Evolutionary conservation across 2,329 filamentous ascomycete species (phyloP).

Genomic region (Fusarium anthophilum): DNA sequence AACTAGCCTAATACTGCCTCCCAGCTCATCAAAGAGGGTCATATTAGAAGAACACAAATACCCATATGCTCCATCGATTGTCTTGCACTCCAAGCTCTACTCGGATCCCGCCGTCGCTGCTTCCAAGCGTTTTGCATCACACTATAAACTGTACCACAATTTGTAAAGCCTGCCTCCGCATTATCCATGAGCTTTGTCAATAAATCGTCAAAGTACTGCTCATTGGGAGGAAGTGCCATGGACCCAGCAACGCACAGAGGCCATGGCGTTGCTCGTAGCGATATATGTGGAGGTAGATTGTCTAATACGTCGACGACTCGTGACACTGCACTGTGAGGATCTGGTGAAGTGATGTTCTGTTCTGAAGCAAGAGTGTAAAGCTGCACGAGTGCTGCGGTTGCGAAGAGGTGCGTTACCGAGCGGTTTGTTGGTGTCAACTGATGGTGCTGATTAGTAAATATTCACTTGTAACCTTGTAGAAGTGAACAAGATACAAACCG

Average conservation of each 20-base stretch:
- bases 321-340: not conserved
- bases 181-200: slow-evolving; percentile 3
- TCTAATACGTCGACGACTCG: slow-evolving; percentile 15
- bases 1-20: not conserved
- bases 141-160: slow-evolving; percentile 26
- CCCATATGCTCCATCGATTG: slow-evolving; percentile 29
- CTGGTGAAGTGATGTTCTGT: not conserved
- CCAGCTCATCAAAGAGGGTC: not conserved
- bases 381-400: slow-evolving; percentile 24
- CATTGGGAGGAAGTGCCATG: slow-evolving; percentile 13
- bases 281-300: slow-evolving; percentile 8
- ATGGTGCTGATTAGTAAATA: not conserved
- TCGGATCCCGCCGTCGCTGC: not conserved
- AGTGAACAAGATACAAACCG: not conserved
- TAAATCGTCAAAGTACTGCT: slow-evolving; percentile 25
- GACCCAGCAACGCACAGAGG: slow-evolving; percentile 28
- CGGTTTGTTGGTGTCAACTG: not conserved
- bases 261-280: slow-evolving; percentile 26
- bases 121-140: slow-evolving; percentile 29
- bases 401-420: slow-evolving; percentile 19
- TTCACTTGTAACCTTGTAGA: accelerated
- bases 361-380: slow-evolving; percentile 5
- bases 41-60: slow-evolving; percentile 33
- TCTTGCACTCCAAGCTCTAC: slow-evolving; percentile 22
- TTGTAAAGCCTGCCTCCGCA: slow-evolving; percentile 21